These are phyloP conservation scores for Penicillium roqueforti DNA, from an alignment of 495 filamentous ascomycete genomes.

Conservation along the genomic window DNA sequence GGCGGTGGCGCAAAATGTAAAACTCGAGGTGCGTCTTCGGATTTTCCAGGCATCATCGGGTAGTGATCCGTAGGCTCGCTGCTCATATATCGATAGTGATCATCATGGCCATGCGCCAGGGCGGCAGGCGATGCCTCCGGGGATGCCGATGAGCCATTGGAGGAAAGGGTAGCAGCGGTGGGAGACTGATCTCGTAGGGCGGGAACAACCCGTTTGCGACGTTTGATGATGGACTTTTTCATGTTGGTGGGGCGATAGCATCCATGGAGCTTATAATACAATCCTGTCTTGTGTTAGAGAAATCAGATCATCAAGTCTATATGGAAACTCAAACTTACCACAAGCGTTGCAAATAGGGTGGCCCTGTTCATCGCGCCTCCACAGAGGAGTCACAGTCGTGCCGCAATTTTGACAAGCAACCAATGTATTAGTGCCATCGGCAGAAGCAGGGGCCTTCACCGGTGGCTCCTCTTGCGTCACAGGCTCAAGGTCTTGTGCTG, in stretches of 20 bases:
- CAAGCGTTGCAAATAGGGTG: constrained; percentile 99
- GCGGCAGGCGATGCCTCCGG: constrained; percentile 43
- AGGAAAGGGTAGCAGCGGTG: constrained; percentile 41
- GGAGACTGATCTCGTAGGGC: constrained; percentile 57
- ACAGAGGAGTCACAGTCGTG: constrained; percentile 93
- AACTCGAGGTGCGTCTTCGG: constrained; percentile 28
- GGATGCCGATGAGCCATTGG: constrained; percentile 41
- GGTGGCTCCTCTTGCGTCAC: constrained; percentile 20
- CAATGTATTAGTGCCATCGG: constrained; percentile 64
- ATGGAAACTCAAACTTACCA: constrained; percentile 57
- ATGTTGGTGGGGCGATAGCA: constrained; percentile 88
- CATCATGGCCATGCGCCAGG: constrained; percentile 55
- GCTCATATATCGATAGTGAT: constrained; percentile 49
- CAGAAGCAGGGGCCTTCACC: constrained; percentile 17
- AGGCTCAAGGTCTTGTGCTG: constrained; percentile 24
- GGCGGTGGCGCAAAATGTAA: constrained; percentile 43
- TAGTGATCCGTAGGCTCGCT: constrained; percentile 36
- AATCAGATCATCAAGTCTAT: constrained; percentile 1
- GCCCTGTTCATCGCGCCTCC: constrained; percentile 90
- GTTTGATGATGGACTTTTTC: constrained; percentile 97
- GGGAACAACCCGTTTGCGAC: constrained; percentile 91
- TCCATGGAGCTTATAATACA: constrained; percentile 97
- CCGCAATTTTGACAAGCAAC: constrained; percentile 97
- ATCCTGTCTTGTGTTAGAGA: constrained; percentile 51
- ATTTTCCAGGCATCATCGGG: constrained; percentile 19